Conservation (phyloP, 768 basidiomycete genomes). For the Postia placenta region DNA sequence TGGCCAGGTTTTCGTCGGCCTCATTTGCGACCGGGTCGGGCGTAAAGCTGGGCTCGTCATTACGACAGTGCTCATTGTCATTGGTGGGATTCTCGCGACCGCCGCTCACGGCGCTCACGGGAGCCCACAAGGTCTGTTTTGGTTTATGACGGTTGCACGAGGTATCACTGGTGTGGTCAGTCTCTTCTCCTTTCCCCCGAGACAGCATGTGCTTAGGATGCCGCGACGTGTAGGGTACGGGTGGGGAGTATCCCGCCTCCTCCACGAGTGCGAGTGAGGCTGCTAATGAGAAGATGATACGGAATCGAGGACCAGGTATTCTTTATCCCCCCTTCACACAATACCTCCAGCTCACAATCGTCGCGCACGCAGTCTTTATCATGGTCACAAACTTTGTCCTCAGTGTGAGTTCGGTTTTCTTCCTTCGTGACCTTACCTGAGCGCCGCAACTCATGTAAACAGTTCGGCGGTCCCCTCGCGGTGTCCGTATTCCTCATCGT, state of each 20-base stretch:
- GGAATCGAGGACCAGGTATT: constrained; percentile 52
- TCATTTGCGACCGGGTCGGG: constrained; percentile 65
- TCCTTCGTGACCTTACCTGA: neutral
- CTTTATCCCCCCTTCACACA: neutral
- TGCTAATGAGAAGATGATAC: constrained; percentile 62
- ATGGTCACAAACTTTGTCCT: constrained; percentile 73
- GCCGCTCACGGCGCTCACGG: constrained; percentile 59
- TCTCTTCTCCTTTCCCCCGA: no score
- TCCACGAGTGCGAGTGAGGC: constrained; percentile 66
- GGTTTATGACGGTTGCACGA: constrained; percentile 68
- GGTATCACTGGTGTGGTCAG: constrained; percentile 66
- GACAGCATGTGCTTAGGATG: no score
- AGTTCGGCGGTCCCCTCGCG: constrained; percentile 65
- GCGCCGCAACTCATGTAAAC: neutral
- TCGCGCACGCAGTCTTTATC: constrained; percentile 46
- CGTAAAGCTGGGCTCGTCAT: constrained; percentile 68
- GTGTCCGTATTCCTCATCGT: constrained; percentile 64
- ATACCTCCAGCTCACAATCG: constrained; percentile 1
- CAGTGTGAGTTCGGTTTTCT: constrained; percentile 35
- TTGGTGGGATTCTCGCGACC: constrained; percentile 65
- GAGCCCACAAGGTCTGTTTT: constrained; percentile 57
- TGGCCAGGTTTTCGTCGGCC: constrained; percentile 56
- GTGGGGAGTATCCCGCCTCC: constrained; percentile 74
- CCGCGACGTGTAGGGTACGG: constrained; percentile 50
- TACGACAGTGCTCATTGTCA: constrained; percentile 63